A percentile compares a stretch with the other conserved stretches of the same genome.
Conservation (phyloP, 2,329 filamentous ascomycete species). For the Xylaria polymorpha region DNA sequence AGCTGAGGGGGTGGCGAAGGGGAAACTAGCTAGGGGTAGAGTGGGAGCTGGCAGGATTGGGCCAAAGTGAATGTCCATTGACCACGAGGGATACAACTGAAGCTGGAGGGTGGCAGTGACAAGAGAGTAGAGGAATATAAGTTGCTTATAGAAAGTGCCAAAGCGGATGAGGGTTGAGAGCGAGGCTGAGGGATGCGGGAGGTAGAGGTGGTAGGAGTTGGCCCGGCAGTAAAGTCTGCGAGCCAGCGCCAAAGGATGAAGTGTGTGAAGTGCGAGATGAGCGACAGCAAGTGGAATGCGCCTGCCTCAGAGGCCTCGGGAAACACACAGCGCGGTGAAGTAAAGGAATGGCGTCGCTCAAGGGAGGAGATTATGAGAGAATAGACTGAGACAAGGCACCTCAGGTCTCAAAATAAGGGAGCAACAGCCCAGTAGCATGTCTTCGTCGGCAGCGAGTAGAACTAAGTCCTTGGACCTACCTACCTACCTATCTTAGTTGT, state of each 20-base stretch:
- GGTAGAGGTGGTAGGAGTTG: conserved; percentile 37
- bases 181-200: conserved; percentile 26
- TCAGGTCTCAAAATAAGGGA: conserved; percentile 39
- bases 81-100: conserved; percentile 31
- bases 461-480: background rate
- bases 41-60: conserved; percentile 28
- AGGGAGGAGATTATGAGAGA: conserved; percentile 39
- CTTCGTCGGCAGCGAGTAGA: background rate
- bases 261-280: conserved; percentile 26
- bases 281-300: conserved; percentile 40
- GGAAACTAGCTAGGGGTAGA: conserved; percentile 31
- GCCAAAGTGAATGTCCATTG: conserved; percentile 41
- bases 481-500: conserved; percentile 11
- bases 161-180: background rate
- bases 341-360: conserved; percentile 44
- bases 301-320: conserved; percentile 35
- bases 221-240: conserved; percentile 30
- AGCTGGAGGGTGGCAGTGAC: conserved; percentile 33
- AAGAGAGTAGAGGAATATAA: conserved; percentile 35
- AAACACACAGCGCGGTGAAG: conserved; percentile 12
- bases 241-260: background rate
- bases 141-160: conserved; percentile 24
- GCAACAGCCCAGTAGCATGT: background rate
- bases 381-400: conserved; percentile 17
- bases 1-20: conserved; percentile 39